Evolutionary conservation across 148 eudicot genomes (phyloP).

Genomic region (Persicaria tinctoria): DNA sequence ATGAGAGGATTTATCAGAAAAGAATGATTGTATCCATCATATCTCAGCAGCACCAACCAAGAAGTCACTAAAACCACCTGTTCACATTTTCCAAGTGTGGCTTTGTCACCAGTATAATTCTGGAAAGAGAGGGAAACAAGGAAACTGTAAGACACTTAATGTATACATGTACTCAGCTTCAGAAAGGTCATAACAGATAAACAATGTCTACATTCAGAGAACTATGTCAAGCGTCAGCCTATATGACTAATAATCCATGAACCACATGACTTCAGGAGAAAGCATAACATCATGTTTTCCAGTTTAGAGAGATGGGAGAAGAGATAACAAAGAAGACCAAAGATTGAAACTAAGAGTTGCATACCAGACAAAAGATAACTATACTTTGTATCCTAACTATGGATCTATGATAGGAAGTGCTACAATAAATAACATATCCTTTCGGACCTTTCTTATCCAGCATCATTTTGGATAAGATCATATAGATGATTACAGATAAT

Average conservation of each 20-base stretch:
- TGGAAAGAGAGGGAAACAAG: slow-evolving; percentile 25
- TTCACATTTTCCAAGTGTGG: slow-evolving; percentile 97
- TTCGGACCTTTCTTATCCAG: not conserved
- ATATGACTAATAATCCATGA: not conserved
- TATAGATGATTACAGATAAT: not conserved
- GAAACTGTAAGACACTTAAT: slow-evolving; percentile 10
- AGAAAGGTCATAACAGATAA: not conserved
- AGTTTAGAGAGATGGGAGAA: not conserved
- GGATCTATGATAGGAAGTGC: not conserved
- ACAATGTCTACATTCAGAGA: not conserved
- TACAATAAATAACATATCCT: not conserved
- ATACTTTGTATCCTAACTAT: not conserved
- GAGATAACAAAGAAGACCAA: not conserved
- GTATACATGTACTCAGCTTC: not conserved
- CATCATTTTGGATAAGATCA: not conserved
- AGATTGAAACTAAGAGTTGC: not conserved
- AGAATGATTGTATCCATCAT: not conserved
- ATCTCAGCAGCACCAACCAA: slow-evolving; percentile 2
- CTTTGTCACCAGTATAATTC: slow-evolving; percentile 83
- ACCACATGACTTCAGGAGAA: not conserved
- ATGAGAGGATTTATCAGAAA: slow-evolving; percentile 20
- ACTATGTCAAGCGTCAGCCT: not conserved
- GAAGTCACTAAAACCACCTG: slow-evolving; percentile 43
- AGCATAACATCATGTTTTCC: not conserved
- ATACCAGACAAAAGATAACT: not conserved